Evolutionary conservation across 2,329 filamentous ascomycete genomes (phyloP).

Genomic region (Monilinia laxa): DNA sequence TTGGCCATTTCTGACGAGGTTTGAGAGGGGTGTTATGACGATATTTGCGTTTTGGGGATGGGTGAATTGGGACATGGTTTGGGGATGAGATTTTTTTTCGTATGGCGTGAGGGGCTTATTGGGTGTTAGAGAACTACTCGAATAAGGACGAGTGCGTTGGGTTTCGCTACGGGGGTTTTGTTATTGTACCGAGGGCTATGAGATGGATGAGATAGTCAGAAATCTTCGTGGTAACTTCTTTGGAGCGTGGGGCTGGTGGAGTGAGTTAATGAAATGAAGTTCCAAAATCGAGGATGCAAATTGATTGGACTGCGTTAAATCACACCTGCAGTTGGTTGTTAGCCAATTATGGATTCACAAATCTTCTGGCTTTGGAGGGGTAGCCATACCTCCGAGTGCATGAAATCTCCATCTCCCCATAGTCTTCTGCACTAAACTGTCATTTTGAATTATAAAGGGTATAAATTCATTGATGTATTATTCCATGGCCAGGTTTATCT

Average conservation of each 20-base stretch:
- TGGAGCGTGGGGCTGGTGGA: too few relatives aligned
- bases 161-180: too few relatives aligned
- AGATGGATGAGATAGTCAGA: slow-evolving; percentile 42
- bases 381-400: too few relatives aligned
- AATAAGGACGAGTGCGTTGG: slow-evolving; percentile 70
- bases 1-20: slow-evolving; percentile 94
- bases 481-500: not conserved
- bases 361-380: not conserved
- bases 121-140: slow-evolving; percentile 67
- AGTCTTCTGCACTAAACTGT: not conserved
- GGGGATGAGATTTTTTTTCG: slow-evolving; percentile 34
- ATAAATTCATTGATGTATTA: slow-evolving; percentile 6
- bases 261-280: too few relatives aligned
- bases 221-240: not conserved
- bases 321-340: not conserved
- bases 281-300: not conserved
- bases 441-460: not conserved
- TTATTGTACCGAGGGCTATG: not conserved
- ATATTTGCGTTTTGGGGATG: not conserved
- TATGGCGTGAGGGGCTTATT: slow-evolving; percentile 68
- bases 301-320: not conserved
- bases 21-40: slow-evolving; percentile 72
- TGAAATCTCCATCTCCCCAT: not conserved
- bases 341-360: not conserved
- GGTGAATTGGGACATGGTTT: slow-evolving; percentile 64